Conservation (phyloP, 352 stramenopile genomes). For the Blastocystis sp. region DNA sequence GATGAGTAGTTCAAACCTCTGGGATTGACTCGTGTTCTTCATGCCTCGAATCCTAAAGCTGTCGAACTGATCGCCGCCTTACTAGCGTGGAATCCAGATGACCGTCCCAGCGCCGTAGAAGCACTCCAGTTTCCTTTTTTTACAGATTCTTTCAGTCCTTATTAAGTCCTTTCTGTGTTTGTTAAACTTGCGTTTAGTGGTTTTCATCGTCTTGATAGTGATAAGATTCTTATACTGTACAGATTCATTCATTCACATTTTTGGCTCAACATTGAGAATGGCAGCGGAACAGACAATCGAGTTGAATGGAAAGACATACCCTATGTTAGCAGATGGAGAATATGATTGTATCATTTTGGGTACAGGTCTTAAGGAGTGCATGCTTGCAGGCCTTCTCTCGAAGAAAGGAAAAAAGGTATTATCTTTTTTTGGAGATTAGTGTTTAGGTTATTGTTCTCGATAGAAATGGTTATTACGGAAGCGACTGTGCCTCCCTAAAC, state of each 20-base stretch:
- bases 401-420: constrained; percentile 80
- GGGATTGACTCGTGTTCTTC: constrained; percentile 78
- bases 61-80: constrained; percentile 84
- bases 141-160: neutral
- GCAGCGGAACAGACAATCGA: constrained; percentile 29
- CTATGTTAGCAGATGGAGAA: constrained; percentile 87
- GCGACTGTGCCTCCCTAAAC: constrained; percentile 79
- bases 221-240: neutral
- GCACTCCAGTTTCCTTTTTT: constrained; percentile 50
- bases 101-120: constrained; percentile 82
- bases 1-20: constrained; percentile 47
- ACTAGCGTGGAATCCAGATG: constrained; percentile 83
- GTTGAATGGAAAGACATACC: constrained; percentile 47
- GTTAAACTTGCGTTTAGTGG: neutral
- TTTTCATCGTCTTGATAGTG: neutral
- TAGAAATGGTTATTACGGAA: constrained; percentile 96
- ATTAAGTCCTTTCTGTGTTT: neutral
- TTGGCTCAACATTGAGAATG: neutral
- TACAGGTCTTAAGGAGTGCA: constrained; percentile 98
- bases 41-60: constrained; percentile 76
- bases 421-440: neutral
- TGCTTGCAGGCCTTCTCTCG: constrained; percentile 90
- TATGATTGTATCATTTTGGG: constrained; percentile 99
- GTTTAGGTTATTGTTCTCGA: constrained; percentile 81
- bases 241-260: neutral